These are phyloP conservation scores for Aspergillus fischeri DNA, from an alignment of 2,329 filamentous ascomycete species.

Conservation along the genomic window DNA sequence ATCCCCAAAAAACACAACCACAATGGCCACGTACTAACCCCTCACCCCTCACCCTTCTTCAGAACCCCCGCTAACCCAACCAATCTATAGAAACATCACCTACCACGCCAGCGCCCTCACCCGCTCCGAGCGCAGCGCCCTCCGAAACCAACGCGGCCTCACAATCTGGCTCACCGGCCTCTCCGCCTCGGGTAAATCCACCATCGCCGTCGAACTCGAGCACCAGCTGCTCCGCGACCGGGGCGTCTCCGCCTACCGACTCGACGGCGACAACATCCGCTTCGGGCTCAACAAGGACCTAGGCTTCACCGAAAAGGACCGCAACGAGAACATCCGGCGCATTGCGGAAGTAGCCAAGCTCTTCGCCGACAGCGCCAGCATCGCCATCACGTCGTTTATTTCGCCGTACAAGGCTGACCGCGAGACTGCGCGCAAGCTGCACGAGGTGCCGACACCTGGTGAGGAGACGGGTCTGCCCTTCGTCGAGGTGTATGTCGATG, in stretches of 20 bases:
- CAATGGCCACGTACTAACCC: conserved; percentile 35
- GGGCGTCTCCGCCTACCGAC: conserved; percentile 78
- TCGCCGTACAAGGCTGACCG: conserved; percentile 89
- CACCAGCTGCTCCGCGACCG: conserved; percentile 78
- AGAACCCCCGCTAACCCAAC: conserved; percentile 4
- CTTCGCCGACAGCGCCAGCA: conserved; percentile 82
- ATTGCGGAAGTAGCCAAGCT: conserved; percentile 97
- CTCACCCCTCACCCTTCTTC: background rate
- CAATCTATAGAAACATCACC: conserved; percentile 41
- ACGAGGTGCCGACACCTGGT: conserved; percentile 57
- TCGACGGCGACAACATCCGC: conserved; percentile 97
- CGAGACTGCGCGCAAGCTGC: conserved; percentile 73
- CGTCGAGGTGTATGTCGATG: conserved; percentile 89
- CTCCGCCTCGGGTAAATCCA: conserved; percentile 94
- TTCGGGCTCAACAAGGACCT: conserved; percentile 98
- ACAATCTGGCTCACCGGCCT: conserved; percentile 98
- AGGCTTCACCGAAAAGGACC: conserved; percentile 86
- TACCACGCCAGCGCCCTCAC: conserved; percentile 43
- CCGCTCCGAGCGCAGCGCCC: conserved; percentile 36
- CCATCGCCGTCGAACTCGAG: conserved; percentile 92
- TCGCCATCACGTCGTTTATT: conserved; percentile 95
- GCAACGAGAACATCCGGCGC: conserved; percentile 95
- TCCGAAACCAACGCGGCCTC: conserved; percentile 78
- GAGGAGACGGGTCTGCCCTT: conserved; percentile 71
- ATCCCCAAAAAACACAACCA: conserved; percentile 5